Conservation (phyloP, 371 early-diverging fungal genomes). For the Mortierella sp. region DNA sequence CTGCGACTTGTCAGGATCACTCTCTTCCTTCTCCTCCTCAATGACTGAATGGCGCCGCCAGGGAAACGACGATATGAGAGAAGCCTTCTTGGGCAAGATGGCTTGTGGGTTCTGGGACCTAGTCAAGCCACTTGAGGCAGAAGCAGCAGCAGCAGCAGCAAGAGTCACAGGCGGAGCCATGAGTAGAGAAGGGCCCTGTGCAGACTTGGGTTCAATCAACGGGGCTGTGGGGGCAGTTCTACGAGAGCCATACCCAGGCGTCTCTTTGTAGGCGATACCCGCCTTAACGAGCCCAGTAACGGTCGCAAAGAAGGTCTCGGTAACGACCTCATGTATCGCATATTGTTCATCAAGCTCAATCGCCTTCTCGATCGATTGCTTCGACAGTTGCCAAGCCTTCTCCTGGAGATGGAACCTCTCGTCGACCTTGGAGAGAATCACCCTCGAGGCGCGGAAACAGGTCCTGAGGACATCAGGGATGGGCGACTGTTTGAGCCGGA, state of each 20-base stretch:
- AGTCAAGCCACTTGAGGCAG: neutral
- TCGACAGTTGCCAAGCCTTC: slow-evolving; percentile 65
- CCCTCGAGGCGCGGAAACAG: slow-evolving; percentile 59
- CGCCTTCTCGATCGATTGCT: slow-evolving; percentile 63
- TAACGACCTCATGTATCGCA: slow-evolving; percentile 69
- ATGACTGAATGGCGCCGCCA: slow-evolving; percentile 36
- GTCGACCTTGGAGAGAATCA: slow-evolving; percentile 63
- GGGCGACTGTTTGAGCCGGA: slow-evolving; percentile 75
- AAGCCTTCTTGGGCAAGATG: slow-evolving; percentile 6
- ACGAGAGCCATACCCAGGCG: slow-evolving; percentile 60
- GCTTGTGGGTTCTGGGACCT: slow-evolving; percentile 29
- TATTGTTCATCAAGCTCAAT: slow-evolving; percentile 71
- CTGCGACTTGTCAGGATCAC: neutral
- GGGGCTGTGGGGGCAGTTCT: slow-evolving; percentile 11
- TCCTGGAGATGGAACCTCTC: slow-evolving; percentile 64
- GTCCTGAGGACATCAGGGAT: slow-evolving; percentile 70
- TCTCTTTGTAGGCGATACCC: slow-evolving; percentile 72
- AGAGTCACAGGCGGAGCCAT: neutral
- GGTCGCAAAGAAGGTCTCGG: slow-evolving; percentile 65
- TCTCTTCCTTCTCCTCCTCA: slow-evolving; percentile 25
- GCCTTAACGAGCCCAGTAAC: slow-evolving; percentile 71
- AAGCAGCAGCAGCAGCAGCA: neutral
- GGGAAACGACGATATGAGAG: neutral
- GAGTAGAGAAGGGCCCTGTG: neutral
- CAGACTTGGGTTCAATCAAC: slow-evolving; percentile 6